Conservation (phyloP, 2,329 filamentous ascomycete genomes). For the Beauveria medogensis region DNA sequence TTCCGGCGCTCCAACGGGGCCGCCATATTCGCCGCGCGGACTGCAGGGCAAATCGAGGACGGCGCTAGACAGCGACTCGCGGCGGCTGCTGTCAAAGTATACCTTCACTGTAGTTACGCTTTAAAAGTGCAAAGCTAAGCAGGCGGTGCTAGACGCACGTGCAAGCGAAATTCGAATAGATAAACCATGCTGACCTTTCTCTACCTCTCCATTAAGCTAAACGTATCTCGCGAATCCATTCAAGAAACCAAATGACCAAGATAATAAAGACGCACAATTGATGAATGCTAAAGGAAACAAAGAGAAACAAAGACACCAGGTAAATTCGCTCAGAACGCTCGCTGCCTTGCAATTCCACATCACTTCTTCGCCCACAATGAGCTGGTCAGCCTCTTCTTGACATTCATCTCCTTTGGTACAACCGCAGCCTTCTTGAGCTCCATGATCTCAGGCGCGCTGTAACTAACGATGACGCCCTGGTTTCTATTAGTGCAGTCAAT, state of each 20-base stretch:
- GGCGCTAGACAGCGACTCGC: constrained; percentile 37
- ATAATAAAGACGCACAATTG: too few relatives aligned
- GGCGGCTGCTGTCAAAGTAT: constrained; percentile 33
- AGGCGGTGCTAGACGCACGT: neutral
- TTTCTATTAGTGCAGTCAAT: neutral
- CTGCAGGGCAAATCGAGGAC: constrained; percentile 24
- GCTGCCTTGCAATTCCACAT: neutral
- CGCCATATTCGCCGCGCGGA: constrained; percentile 29
- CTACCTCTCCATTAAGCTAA: neutral
- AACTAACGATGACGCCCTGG: neutral
- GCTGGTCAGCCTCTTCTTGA: neutral
- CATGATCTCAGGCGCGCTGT: constrained; percentile 5
- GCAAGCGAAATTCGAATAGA: neutral
- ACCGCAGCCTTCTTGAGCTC: neutral
- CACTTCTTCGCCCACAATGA: neutral
- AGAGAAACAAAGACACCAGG: neutral
- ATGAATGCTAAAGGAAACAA: neutral
- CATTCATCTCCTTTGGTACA: neutral
- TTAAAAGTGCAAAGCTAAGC: constrained; percentile 32
- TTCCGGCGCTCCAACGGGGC: constrained; percentile 39
- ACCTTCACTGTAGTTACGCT: constrained; percentile 29
- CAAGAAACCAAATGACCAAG: neutral
- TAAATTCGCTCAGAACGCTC: neutral
- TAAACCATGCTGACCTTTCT: too few relatives aligned
- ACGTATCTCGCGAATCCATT: neutral